phyloP scores from a whole-genome alignment of 306 rosid species.

The Malus sylvestris region DNA sequence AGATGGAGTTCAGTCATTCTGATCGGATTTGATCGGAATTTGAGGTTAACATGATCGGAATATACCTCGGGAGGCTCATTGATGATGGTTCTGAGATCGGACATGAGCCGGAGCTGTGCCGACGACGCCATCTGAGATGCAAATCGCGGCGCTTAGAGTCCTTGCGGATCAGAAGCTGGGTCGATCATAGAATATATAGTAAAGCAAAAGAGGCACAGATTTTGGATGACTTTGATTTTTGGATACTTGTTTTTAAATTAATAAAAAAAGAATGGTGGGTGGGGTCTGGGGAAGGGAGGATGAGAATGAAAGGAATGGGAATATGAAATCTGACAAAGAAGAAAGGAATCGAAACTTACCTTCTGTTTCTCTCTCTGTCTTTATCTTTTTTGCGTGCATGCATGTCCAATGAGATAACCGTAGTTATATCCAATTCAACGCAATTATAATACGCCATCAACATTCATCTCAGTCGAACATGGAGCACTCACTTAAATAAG shows the following conservation, averaged over 20 bases:
- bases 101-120: slow-evolving; percentile 27
- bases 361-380: background rate
- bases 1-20: background rate
- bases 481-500: too few species aligned
- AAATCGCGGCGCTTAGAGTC: background rate
- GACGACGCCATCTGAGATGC: slow-evolving; percentile 14
- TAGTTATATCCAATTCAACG: too few species aligned
- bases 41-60: background rate
- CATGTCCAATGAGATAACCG: too few species aligned
- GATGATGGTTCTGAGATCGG: slow-evolving; percentile 20
- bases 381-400: background rate
- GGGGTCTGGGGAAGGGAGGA: background rate
- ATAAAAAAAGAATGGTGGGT: background rate
- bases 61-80: slow-evolving; percentile 21
- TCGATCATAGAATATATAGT: background rate
- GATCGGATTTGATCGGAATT: background rate
- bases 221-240: background rate
- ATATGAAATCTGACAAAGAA: slow-evolving; percentile 9
- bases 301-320: background rate
- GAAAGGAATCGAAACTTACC: background rate
- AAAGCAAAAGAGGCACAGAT: background rate
- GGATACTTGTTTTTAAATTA: background rate
- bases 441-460: too few species aligned
- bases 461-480: too few species aligned
- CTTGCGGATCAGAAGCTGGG: background rate